phyloP scores from a whole-genome alignment of 495 filamentous ascomycete species.

The Penicillium coprophilum region DNA sequence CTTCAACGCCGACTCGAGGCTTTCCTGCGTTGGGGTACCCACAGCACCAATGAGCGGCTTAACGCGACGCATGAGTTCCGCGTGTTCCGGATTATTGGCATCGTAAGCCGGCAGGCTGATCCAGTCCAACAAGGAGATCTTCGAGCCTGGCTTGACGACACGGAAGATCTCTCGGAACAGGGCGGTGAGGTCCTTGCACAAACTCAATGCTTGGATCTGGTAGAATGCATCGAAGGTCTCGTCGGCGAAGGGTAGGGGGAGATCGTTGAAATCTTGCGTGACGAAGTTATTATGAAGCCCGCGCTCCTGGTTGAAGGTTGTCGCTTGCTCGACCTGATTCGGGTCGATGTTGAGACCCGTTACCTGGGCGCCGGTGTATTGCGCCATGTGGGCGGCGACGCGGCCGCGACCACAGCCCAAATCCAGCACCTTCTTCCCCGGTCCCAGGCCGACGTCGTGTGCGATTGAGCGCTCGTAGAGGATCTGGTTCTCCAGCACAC shows the following conservation, averaged over 20 bases:
- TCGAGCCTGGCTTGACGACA: conserved; percentile 57
- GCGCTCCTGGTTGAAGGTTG: conserved; percentile 48
- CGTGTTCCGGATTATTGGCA: conserved; percentile 52
- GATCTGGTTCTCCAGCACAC: conserved; percentile 52
- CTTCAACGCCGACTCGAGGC: conserved; percentile 50
- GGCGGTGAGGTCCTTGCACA: conserved; percentile 55
- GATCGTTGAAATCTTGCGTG: conserved; percentile 56
- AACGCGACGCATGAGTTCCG: conserved; percentile 58
- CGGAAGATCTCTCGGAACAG: conserved; percentile 58
- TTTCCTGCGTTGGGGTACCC: conserved; percentile 58
- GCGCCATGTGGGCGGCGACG: conserved; percentile 62
- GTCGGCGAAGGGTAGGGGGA: conserved; percentile 58
- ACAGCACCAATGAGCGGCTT: conserved; percentile 65
- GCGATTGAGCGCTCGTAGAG: conserved; percentile 62
- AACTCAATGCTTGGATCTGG: conserved; percentile 62
- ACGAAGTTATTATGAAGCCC: conserved; percentile 55
- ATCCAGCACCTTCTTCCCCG: conserved; percentile 55
- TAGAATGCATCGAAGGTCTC: conserved; percentile 61
- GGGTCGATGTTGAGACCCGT: conserved; percentile 64
- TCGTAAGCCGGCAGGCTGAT: conserved; percentile 57
- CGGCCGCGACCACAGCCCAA: conserved; percentile 61
- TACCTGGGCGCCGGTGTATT: conserved; percentile 53
- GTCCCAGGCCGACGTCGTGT: conserved; percentile 49
- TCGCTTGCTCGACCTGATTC: conserved; percentile 59
- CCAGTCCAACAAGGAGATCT: conserved; percentile 60